These are phyloP conservation scores for Sugiyamaella paludigena DNA, from an alignment of 1,139 yeast species.

Conservation along the genomic window DNA sequence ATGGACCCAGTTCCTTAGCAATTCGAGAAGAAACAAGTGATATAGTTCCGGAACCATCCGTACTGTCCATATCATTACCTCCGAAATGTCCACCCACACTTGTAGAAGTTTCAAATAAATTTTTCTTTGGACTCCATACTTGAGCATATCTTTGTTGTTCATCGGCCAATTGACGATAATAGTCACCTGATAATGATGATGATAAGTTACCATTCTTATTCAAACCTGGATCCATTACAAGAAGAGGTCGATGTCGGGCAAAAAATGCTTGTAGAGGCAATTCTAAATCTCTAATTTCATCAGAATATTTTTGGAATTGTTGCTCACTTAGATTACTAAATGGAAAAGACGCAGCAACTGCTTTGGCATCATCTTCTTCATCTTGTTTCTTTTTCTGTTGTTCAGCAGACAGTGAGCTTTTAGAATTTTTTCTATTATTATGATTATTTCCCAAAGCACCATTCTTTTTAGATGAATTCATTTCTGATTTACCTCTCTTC, in stretches of 20 bases:
- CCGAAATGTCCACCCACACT: slow-evolving; percentile 7
- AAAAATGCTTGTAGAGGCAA: slow-evolving; percentile 32
- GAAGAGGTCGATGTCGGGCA: slow-evolving; percentile 33
- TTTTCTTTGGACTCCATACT: slow-evolving; percentile 14
- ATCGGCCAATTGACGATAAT: slow-evolving; percentile 5
- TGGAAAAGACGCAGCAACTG: slow-evolving; percentile 15
- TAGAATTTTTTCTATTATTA: background rate
- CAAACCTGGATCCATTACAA: slow-evolving; percentile 24
- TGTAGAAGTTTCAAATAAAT: slow-evolving; percentile 11
- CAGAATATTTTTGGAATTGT: slow-evolving; percentile 22
- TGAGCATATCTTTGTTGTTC: slow-evolving; percentile 5
- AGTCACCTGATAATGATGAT: too few species aligned
- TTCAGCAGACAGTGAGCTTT: background rate
- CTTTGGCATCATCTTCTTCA: background rate
- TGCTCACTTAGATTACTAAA: slow-evolving; percentile 19
- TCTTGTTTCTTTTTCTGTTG: too few species aligned
- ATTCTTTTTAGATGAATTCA: background rate
- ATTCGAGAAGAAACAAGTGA: slow-evolving; percentile 9
- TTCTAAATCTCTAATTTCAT: slow-evolving; percentile 16
- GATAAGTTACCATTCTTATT: slow-evolving; percentile 1
- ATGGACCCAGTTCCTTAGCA: slow-evolving; percentile 14
- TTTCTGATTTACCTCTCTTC: slow-evolving; percentile 1
- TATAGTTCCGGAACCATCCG: slow-evolving; percentile 4
- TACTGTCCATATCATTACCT: background rate
- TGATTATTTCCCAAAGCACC: background rate